Evolutionary conservation across 2,329 filamentous ascomycete genomes (phyloP).

Genomic region (Cytospora leucostoma): DNA sequence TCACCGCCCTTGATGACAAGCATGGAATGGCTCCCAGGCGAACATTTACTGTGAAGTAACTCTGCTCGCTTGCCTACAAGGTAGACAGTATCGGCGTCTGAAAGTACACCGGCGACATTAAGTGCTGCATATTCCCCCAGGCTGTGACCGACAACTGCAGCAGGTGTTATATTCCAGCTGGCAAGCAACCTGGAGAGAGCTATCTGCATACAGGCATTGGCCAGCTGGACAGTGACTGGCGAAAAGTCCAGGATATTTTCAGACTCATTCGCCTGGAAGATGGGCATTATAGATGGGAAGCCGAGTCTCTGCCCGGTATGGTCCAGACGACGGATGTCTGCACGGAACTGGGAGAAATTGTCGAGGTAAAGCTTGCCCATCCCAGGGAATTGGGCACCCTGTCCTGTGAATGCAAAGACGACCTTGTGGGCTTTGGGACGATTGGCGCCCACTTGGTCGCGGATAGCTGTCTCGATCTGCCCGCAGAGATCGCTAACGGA

Average conservation of each 20-base stretch:
- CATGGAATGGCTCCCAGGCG: conserved; percentile 64
- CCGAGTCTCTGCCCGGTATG: conserved; percentile 50
- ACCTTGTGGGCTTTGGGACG: conserved; percentile 47
- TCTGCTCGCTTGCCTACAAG: conserved; percentile 69
- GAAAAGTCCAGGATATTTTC: conserved; percentile 46
- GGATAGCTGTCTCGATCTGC: conserved; percentile 37
- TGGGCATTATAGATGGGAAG: conserved; percentile 57
- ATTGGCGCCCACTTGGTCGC: conserved; percentile 45
- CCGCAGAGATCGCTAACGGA: conserved; percentile 43
- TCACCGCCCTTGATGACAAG: conserved; percentile 49
- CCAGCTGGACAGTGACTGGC: conserved; percentile 55
- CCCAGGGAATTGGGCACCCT: conserved; percentile 54
- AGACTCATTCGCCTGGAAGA: conserved; percentile 46
- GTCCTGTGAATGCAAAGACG: conserved; percentile 57
- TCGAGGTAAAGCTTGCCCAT: conserved; percentile 48
- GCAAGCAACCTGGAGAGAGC: conserved; percentile 57
- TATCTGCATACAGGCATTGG: conserved; percentile 57
- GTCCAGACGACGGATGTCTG: conserved; percentile 52
- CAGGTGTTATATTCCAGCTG: conserved; percentile 54
- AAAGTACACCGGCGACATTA: conserved; percentile 69
- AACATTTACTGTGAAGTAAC: conserved; percentile 65
- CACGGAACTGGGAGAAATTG: conserved; percentile 36
- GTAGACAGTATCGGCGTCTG: conserved; percentile 69
- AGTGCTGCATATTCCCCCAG: conserved; percentile 71
- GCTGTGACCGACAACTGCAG: conserved; percentile 54